These are phyloP conservation scores for Ramaria sp. DNA, from an alignment of 768 basidiomycete species.

Conservation along the genomic window DNA sequence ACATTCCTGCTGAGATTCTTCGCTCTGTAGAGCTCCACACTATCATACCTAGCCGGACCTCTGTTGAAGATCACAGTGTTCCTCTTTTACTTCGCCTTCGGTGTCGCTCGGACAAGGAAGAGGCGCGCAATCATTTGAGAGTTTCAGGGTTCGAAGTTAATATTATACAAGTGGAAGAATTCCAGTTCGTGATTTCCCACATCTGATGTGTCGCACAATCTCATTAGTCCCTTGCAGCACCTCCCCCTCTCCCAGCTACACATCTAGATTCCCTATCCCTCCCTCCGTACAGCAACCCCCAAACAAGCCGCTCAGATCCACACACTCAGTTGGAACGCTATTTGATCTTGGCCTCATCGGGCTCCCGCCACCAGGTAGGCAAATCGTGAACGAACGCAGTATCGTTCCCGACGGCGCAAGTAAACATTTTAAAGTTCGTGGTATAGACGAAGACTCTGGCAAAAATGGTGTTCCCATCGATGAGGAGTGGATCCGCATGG, in stretches of 20 bases:
- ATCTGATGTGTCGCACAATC: background rate
- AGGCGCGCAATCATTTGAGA: slow-evolving; percentile 43
- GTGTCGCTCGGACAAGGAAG: slow-evolving; percentile 31
- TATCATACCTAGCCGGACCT: slow-evolving; percentile 45
- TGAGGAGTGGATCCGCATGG: slow-evolving; percentile 44
- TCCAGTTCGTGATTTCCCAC: slow-evolving; percentile 35
- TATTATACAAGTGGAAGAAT: slow-evolving; percentile 53
- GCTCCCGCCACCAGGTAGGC: slow-evolving; percentile 22
- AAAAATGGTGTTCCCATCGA: background rate
- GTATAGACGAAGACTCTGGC: slow-evolving; percentile 19
- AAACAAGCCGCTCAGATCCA: slow-evolving; percentile 37
- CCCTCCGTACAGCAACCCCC: slow-evolving; percentile 52
- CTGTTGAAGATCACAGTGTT: slow-evolving; percentile 34
- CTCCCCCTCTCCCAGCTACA: slow-evolving; percentile 29
- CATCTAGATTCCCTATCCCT: slow-evolving; percentile 44
- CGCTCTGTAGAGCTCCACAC: slow-evolving; percentile 55
- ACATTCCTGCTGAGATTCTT: slow-evolving; percentile 42
- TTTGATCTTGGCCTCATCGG: slow-evolving; percentile 37
- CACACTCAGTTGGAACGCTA: slow-evolving; percentile 39
- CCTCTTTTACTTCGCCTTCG: slow-evolving; percentile 53
- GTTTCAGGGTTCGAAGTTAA: slow-evolving; percentile 45
- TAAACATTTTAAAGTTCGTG: slow-evolving; percentile 25
- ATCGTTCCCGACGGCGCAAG: slow-evolving; percentile 12
- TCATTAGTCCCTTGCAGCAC: slow-evolving; percentile 23
- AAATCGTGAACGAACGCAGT: slow-evolving; percentile 11